Conservation (phyloP, 169 alveolate species). For the Plasmodium yoelii region DNA sequence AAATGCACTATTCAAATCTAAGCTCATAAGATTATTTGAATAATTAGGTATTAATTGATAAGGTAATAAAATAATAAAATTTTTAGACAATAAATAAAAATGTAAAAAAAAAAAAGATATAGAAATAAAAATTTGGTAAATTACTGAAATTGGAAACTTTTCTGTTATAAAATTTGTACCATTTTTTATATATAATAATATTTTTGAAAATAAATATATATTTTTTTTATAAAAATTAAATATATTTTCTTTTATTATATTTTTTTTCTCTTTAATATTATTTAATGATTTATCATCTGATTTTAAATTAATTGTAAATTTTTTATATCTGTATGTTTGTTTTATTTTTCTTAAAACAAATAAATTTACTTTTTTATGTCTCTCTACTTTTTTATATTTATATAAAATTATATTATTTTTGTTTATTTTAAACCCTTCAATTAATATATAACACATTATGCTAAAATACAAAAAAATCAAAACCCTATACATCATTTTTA, state of each 20-base stretch:
- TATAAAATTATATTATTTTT: background rate
- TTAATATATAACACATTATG: constrained; percentile 14
- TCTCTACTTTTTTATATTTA: background rate
- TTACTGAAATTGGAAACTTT: constrained; percentile 8
- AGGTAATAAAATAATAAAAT: constrained; percentile 63
- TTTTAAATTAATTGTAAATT: constrained; percentile 10
- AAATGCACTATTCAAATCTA: constrained; percentile 50
- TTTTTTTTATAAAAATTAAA: constrained; percentile 19
- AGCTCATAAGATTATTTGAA: constrained; percentile 65
- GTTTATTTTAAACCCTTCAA: constrained; percentile 8
- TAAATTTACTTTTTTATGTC: background rate
- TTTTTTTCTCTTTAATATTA: background rate
- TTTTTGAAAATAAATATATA: constrained; percentile 3
- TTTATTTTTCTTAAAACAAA: constrained; percentile 7
- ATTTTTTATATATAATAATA: constrained; percentile 18
- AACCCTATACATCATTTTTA: constrained; percentile 17
- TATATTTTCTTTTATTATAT: constrained; percentile 2
- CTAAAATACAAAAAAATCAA: constrained; percentile 16
- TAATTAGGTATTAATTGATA: constrained; percentile 68
- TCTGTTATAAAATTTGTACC: background rate
- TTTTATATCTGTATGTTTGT: constrained; percentile 15
- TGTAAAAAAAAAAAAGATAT: constrained; percentile 53
- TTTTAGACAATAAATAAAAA: constrained; percentile 42
- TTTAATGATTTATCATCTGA: background rate
- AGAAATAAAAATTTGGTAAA: constrained; percentile 40